Evolutionary conservation across 805 yeast species (phyloP).

Genomic region (Barnettozyma sp.): DNA sequence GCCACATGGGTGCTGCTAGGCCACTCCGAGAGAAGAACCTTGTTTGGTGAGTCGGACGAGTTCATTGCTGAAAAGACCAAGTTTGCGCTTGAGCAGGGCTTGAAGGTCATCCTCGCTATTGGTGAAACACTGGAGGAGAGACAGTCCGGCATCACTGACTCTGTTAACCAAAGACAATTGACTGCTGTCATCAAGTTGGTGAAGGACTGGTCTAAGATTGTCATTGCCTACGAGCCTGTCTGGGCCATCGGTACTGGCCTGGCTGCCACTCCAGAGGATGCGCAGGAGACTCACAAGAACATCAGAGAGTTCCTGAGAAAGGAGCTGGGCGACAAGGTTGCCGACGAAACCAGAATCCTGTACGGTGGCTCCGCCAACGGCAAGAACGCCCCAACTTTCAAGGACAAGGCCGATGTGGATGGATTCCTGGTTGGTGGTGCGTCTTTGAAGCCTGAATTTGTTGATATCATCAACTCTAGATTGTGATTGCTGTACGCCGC

Average conservation of each 20-base stretch:
- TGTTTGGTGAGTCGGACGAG: slow-evolving; percentile 85
- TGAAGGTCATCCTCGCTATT: slow-evolving; percentile 90
- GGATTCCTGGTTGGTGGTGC: slow-evolving; percentile 99
- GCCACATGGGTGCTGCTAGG: slow-evolving; percentile 94
- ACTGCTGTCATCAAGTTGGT: slow-evolving; percentile 78
- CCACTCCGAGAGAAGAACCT: slow-evolving; percentile 97
- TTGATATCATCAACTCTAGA: slow-evolving; percentile 92
- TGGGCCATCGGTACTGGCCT: slow-evolving; percentile 99
- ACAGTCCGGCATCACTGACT: slow-evolving; percentile 78
- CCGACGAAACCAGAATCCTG: slow-evolving; percentile 78
- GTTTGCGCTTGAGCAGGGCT: slow-evolving; percentile 85
- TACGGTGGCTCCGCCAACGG: slow-evolving; percentile 99
- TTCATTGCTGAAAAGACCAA: slow-evolving; percentile 90
- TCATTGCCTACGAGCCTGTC: slow-evolving; percentile 97
- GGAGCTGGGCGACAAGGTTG: slow-evolving; percentile 72
- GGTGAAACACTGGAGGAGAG: slow-evolving; percentile 98
- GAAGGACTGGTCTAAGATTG: slow-evolving; percentile 85
- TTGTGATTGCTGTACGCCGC: slow-evolving; percentile 40
- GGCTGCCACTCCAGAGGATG: slow-evolving; percentile 98
- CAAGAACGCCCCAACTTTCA: slow-evolving; percentile 83
- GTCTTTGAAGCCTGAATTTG: slow-evolving; percentile 95
- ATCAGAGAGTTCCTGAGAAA: slow-evolving; percentile 78
- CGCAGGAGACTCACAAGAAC: slow-evolving; percentile 87
- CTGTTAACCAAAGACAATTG: slow-evolving; percentile 84
- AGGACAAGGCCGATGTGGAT: slow-evolving; percentile 88